A percentile compares a stretch with the other conserved stretches of the same genome.
These are phyloP conservation scores for Ilex asprella DNA, from an alignment of 257 asterid genomes.

Conservation along the genomic window DNA sequence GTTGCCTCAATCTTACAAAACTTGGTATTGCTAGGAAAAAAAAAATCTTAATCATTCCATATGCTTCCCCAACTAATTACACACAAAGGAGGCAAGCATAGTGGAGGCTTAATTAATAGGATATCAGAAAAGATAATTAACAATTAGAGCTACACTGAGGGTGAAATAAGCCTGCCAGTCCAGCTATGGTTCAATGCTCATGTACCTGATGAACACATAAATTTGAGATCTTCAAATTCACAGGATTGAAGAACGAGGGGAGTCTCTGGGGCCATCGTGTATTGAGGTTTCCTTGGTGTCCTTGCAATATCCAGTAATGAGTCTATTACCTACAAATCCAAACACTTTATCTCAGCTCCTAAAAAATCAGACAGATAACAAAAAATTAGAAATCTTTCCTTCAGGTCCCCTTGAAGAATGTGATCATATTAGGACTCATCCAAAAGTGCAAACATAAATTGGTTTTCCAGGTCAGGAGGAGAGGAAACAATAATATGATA, in stretches of 20 bases:
- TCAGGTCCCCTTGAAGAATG: no score
- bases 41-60: background rate
- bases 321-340: conserved; percentile 55
- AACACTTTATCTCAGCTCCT: conserved; percentile 12
- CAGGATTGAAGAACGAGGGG: conserved; percentile 93
- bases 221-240: conserved; percentile 75
- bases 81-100: background rate
- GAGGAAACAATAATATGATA: no score
- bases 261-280: conserved; percentile 75
- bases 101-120: background rate
- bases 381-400: no score
- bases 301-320: conserved; percentile 55
- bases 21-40: background rate
- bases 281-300: conserved; percentile 89
- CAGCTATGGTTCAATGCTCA: conserved; percentile 10
- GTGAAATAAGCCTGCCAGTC: background rate
- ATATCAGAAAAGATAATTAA: conserved; percentile 7
- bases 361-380: background rate
- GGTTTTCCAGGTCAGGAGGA: no score
- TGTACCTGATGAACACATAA: conserved; percentile 80
- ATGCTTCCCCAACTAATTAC: background rate
- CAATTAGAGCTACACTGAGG: conserved; percentile 5
- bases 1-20: background rate
- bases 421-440: no score
- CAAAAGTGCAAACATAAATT: no score